A percentile compares a stretch with the other conserved stretches of the same genome.
These are phyloP conservation scores for Globisporangium heterothallicum DNA, from an alignment of 352 stramenopile genomes.

Conservation along the genomic window DNA sequence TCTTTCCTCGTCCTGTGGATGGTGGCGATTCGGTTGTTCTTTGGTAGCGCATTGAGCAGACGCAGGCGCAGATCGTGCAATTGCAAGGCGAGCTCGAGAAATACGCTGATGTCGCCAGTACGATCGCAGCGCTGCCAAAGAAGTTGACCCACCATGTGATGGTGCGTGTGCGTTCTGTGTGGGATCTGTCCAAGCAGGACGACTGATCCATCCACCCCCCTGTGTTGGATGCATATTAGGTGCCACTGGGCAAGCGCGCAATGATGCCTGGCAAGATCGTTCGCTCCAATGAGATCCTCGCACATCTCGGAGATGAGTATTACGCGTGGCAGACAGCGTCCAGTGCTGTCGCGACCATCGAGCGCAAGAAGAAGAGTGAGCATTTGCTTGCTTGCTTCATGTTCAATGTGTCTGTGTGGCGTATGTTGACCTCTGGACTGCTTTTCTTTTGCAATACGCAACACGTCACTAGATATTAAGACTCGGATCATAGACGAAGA, in stretches of 20 bases:
- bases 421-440: background rate
- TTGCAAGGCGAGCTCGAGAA: conserved; percentile 53
- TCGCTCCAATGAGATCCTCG: conserved; percentile 79
- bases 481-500: conserved; percentile 56
- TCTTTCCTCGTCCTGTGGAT: background rate
- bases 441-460: background rate
- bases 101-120: conserved; percentile 43
- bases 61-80: conserved; percentile 40
- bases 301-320: conserved; percentile 77
- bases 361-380: conserved; percentile 74
- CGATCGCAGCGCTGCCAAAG: conserved; percentile 63
- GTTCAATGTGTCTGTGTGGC: background rate
- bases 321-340: conserved; percentile 71
- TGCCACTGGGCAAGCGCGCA: conserved; percentile 74
- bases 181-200: too few relatives aligned
- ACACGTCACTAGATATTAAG: conserved; percentile 24
- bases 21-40: background rate
- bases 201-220: background rate
- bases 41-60: conserved; percentile 48
- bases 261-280: conserved; percentile 83
- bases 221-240: conserved; percentile 14
- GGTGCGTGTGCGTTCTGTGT: conserved; percentile 21
- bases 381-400: background rate
- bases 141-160: conserved; percentile 79
- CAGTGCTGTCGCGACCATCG: conserved; percentile 55